Conservation (phyloP, 1,284 basidiomycete genomes). For the Agaricales sp. region DNA sequence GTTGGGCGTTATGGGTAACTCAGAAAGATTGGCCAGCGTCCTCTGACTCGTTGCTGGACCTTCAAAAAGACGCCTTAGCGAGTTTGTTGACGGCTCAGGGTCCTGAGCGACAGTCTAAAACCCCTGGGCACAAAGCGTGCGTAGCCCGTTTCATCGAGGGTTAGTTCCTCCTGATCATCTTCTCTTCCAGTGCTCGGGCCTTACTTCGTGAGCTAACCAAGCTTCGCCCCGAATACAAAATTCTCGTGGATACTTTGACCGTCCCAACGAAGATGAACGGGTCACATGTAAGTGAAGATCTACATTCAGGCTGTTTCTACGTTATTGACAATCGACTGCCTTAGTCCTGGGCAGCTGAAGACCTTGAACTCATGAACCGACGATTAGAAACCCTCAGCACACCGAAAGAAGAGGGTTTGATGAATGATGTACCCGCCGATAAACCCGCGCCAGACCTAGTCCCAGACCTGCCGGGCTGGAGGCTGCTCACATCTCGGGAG, state of each 20-base stretch:
- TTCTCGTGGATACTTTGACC: slow-evolving; percentile 15
- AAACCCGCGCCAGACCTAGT: background rate
- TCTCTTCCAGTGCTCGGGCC: slow-evolving; percentile 21
- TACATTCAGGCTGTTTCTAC: background rate
- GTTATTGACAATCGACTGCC: background rate
- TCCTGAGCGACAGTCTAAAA: slow-evolving; percentile 18
- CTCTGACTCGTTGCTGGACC: slow-evolving; percentile 19
- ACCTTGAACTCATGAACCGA: slow-evolving; percentile 43
- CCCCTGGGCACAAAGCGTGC: slow-evolving; percentile 26
- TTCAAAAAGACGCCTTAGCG: slow-evolving; percentile 34
- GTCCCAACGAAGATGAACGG: slow-evolving; percentile 1
- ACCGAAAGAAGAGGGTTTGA: background rate
- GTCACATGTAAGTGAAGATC: background rate
- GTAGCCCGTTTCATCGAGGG: slow-evolving; percentile 9
- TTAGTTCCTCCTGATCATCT: background rate
- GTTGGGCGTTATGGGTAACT: slow-evolving; percentile 56
- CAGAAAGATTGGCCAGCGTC: slow-evolving; percentile 25
- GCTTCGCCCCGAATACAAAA: slow-evolving; percentile 25
- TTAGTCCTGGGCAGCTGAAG: slow-evolving; percentile 37
- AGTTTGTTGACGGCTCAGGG: slow-evolving; percentile 39
- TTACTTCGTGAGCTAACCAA: slow-evolving; percentile 30
- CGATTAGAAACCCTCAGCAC: slow-evolving; percentile 26
- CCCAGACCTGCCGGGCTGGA: slow-evolving; percentile 37
- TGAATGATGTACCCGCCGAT: background rate
- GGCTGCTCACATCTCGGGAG: slow-evolving; percentile 26